Percentiles rank a stretch among this genome's conserved stretches.
phyloP scores from a whole-genome alignment of 805 yeast species.

The Lipomyces orientalis region DNA sequence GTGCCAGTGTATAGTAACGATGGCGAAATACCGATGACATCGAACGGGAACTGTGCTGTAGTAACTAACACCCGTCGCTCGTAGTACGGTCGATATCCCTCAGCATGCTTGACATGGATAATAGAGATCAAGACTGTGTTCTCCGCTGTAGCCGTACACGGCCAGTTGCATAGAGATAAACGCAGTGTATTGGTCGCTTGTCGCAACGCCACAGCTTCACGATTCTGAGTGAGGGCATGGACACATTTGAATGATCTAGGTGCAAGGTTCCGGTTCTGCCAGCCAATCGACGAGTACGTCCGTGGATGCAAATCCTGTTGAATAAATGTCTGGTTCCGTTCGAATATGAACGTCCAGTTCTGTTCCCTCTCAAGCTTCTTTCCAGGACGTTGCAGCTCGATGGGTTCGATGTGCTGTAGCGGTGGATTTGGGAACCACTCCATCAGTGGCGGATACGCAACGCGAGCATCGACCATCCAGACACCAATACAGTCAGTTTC shows the following conservation, averaged over 20 bases:
- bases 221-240: slow-evolving; percentile 17
- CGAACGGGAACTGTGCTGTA: slow-evolving; percentile 32
- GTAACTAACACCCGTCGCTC: slow-evolving; percentile 35
- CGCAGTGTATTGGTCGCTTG: slow-evolving; percentile 35
- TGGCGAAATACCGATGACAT: slow-evolving; percentile 34
- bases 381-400: slow-evolving; percentile 34
- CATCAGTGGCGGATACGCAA: slow-evolving; percentile 22
- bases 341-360: slow-evolving; percentile 34
- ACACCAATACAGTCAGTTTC: slow-evolving; percentile 29
- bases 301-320: slow-evolving; percentile 35
- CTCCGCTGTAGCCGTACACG: slow-evolving; percentile 34
- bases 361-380: slow-evolving; percentile 26
- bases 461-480: slow-evolving; percentile 34
- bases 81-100: slow-evolving; percentile 34
- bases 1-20: slow-evolving; percentile 31
- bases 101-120: slow-evolving; percentile 32
- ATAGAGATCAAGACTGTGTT: slow-evolving; percentile 36
- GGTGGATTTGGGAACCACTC: slow-evolving; percentile 28
- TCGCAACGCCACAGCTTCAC: slow-evolving; percentile 22
- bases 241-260: slow-evolving; percentile 33
- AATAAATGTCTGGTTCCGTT: slow-evolving; percentile 29
- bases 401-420: slow-evolving; percentile 19
- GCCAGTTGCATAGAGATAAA: slow-evolving; percentile 35
- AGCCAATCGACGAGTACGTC: slow-evolving; percentile 25
- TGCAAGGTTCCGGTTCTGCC: slow-evolving; percentile 34